Evolutionary conservation across 768 basidiomycete species (phyloP).

Genomic region (Plicaturopsis crispa): DNA sequence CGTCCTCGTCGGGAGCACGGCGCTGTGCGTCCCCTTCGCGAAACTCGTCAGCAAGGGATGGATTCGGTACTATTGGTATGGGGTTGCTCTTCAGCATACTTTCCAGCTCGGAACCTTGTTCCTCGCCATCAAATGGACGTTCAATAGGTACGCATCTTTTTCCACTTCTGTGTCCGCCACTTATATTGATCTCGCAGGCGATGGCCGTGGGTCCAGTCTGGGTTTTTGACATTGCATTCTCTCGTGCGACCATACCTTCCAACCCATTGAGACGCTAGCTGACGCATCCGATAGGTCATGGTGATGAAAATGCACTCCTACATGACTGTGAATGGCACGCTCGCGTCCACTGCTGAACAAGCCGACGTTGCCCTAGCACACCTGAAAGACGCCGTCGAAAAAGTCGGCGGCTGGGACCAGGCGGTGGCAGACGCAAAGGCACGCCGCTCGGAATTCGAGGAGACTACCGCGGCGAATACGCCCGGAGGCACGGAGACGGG

Average conservation of each 20-base stretch:
- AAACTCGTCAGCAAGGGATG: conserved; percentile 69
- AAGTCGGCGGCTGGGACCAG: conserved; percentile 60
- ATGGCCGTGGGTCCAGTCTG: conserved; percentile 98
- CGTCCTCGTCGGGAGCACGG: conserved; percentile 70
- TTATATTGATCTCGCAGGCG: conserved; percentile 36
- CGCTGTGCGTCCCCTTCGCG: conserved; percentile 77
- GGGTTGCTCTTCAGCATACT: conserved; percentile 71
- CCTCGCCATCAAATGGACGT: conserved; percentile 81
- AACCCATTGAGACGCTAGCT: conserved; percentile 5
- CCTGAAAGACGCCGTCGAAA: conserved; percentile 39
- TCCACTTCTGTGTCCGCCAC: neutral
- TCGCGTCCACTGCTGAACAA: conserved; percentile 46
- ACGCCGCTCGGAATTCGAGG: conserved; percentile 33
- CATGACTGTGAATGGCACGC: conserved; percentile 79
- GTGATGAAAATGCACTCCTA: conserved; percentile 98
- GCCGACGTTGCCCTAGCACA: conserved; percentile 33
- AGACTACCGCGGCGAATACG: conserved; percentile 17
- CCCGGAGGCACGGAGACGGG: conserved; percentile 25
- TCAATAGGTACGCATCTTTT: conserved; percentile 50
- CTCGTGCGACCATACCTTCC: conserved; percentile 42
- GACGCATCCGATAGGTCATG: conserved; percentile 44
- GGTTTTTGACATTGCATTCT: conserved; percentile 81
- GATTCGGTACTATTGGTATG: conserved; percentile 76
- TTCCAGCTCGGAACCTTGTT: conserved; percentile 71
- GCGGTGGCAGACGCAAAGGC: conserved; percentile 45